phyloP scores from a whole-genome alignment of 2,329 filamentous ascomycete genomes.

The Aspergillus sp. region DNA sequence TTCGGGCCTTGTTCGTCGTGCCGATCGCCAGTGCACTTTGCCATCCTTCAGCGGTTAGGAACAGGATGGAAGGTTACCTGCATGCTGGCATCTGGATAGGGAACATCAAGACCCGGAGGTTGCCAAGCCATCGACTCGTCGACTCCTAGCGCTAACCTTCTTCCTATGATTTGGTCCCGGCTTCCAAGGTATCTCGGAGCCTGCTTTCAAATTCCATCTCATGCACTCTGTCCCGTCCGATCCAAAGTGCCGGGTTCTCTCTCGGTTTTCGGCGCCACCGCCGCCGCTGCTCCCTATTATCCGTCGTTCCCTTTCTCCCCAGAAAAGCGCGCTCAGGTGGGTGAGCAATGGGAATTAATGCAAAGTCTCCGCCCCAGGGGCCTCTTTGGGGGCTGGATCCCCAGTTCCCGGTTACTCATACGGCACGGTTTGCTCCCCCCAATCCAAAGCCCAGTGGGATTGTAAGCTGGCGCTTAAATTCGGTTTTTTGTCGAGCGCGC shows the following conservation, averaged over 20 bases:
- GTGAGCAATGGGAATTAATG: conserved; percentile 18
- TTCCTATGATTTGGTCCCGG: conserved; percentile 11
- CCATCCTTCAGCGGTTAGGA: not conserved
- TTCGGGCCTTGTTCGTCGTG: not conserved
- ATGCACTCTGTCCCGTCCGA: conserved; percentile 2
- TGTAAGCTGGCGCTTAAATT: conserved; percentile 32
- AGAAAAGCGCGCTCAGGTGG: conserved; percentile 2
- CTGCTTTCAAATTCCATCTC: not conserved
- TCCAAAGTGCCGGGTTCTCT: conserved; percentile 14
- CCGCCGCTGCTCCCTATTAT: conserved; percentile 10
- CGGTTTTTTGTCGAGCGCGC: conserved; percentile 26
- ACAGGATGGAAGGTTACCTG: not conserved
- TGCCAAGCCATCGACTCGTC: conserved; percentile 1
- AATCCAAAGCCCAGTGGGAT: conserved; percentile 9
- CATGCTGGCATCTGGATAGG: not conserved
- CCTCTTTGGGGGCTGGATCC: conserved; percentile 25
- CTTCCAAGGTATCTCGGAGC: not conserved
- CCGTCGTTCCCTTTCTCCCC: not conserved
- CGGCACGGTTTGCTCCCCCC: conserved; percentile 9
- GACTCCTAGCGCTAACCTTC: conserved; percentile 15
- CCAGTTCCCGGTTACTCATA: conserved; percentile 11
- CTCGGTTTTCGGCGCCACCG: conserved; percentile 3
- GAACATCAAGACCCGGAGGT: not conserved
- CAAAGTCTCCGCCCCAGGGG: conserved; percentile 22
- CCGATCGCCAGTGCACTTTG: not conserved